Base-by-base conservation (phyloP, 1,284 basidiomycete species). In the Meripilus lineatus region DNA sequence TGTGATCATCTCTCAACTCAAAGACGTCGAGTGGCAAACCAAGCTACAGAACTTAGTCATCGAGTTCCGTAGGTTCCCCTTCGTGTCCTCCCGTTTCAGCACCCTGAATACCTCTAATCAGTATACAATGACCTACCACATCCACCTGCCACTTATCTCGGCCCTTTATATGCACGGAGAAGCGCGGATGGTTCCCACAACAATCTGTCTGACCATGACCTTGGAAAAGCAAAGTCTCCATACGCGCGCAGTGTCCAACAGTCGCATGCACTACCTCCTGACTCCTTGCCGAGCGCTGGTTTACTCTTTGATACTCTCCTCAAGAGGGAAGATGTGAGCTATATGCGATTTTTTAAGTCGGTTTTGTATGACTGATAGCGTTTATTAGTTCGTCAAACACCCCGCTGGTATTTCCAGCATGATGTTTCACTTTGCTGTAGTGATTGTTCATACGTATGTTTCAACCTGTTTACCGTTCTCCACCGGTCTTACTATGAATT, bases 191-290 rank as follows among this genome's bases (percentile, higher is more conserved):
- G 88, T 5, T 77, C 77, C 2, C 65, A 69, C 58, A 92, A 93
- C 64, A 91, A 89, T 53, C 68, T 82, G 35, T 67, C 71, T 42
- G 58, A 70, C 24, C 89, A 90, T 0, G 68, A 81, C 44, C 62
- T 92, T 63, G 89, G 90, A 26, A 81, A 79, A 66, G 84, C 88
- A 2, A 75, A 77, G 11, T 78, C 71, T 3, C 79, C 87, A 0
- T 92, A 92, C 60, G 72, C 85, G n/a, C 78, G 87, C 32, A 88
- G 81, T 44, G 89, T 92, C n/a, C 84, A 87, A 50, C 81, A 84
- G 58, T 58, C 52, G 1, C 72, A 81, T 47, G 73, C 84, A 1
- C 65, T 89, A 3, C 81, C 86, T 0, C 61, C 57, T 26, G 75
- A 81, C 50, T 75, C 81, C 46, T 66, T 91, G 14, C 89, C 89